phyloP scores from a whole-genome alignment of 139 green algal genomes.

The Chlorella ohadii region DNA sequence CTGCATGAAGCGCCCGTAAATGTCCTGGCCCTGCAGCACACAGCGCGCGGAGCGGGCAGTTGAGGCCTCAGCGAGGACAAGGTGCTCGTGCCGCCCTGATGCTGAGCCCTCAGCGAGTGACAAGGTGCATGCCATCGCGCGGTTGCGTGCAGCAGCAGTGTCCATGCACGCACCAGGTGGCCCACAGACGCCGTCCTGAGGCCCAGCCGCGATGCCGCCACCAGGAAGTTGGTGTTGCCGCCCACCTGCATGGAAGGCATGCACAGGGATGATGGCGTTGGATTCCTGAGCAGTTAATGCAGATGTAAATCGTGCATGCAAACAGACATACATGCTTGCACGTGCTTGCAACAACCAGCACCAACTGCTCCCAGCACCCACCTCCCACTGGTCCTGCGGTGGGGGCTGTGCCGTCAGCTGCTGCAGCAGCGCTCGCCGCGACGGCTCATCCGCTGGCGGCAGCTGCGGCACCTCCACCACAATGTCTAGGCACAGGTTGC shows the following conservation, averaged over 20 bases:
- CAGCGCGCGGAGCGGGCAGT: not conserved
- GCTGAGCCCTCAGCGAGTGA: no score
- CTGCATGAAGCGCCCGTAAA: slow-evolving; percentile 85
- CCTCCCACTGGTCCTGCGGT: slow-evolving; percentile 20
- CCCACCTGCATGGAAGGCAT: not conserved
- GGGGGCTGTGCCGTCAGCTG: slow-evolving; percentile 54
- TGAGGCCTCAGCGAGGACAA: no score
- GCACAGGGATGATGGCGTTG: no score
- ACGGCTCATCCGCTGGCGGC: slow-evolving; percentile 48
- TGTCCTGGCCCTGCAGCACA: slow-evolving; percentile 62
- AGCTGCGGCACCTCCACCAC: slow-evolving; percentile 64
- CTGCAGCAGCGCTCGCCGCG: slow-evolving; percentile 53
- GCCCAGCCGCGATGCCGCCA: slow-evolving; percentile 90
- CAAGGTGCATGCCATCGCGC: no score
- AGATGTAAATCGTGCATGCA: no score
- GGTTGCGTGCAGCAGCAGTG: no score
- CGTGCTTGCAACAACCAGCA: no score
- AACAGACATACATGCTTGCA: no score
- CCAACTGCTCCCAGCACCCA: no score
- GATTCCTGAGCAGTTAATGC: no score
- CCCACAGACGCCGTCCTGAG: slow-evolving; percentile 73
- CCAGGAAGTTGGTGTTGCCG: slow-evolving; percentile 89
- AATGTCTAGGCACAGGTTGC: slow-evolving; percentile 93
- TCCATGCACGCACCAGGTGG: slow-evolving; percentile 62
- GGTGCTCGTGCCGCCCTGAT: no score